phyloP scores from a whole-genome alignment of 805 yeast species.

The Kodamaea leandrae region DNA sequence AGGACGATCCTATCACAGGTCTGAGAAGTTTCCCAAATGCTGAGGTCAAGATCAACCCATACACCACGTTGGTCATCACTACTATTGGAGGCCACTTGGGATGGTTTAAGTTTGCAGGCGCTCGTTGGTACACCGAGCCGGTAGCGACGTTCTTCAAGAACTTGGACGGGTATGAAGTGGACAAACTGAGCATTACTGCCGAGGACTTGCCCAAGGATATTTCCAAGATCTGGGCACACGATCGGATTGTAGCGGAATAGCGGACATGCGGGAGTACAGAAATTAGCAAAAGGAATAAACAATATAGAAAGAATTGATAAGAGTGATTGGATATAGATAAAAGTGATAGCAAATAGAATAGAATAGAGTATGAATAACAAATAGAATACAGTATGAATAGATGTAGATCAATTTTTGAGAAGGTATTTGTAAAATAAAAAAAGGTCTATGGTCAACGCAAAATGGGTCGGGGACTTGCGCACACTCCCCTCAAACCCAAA shows the following conservation, averaged over 20 bases:
- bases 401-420: neutral
- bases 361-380: neutral
- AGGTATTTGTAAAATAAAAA: too few relatives aligned
- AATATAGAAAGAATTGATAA: too few relatives aligned
- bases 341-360: neutral
- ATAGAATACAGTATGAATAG: neutral
- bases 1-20: conserved; percentile 67
- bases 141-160: conserved; percentile 33
- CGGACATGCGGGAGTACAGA: neutral
- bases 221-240: conserved; percentile 33
- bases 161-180: conserved; percentile 25
- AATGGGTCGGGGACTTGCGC: conserved; percentile 28
- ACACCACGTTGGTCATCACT: conserved; percentile 53
- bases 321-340: neutral
- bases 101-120: conserved; percentile 35
- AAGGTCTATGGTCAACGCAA: conserved; percentile 2
- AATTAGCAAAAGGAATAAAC: neutral
- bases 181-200: conserved; percentile 11
- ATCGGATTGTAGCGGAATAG: conserved; percentile 22
- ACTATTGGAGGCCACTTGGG: conserved; percentile 74
- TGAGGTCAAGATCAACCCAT: conserved; percentile 56
- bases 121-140: conserved; percentile 42
- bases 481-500: conserved; percentile 35
- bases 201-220: conserved; percentile 28
- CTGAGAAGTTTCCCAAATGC: conserved; percentile 49